Base-by-base conservation (phyloP, 2,329 filamentous ascomycete genomes). In the Apiospora malaysiana region DNA sequence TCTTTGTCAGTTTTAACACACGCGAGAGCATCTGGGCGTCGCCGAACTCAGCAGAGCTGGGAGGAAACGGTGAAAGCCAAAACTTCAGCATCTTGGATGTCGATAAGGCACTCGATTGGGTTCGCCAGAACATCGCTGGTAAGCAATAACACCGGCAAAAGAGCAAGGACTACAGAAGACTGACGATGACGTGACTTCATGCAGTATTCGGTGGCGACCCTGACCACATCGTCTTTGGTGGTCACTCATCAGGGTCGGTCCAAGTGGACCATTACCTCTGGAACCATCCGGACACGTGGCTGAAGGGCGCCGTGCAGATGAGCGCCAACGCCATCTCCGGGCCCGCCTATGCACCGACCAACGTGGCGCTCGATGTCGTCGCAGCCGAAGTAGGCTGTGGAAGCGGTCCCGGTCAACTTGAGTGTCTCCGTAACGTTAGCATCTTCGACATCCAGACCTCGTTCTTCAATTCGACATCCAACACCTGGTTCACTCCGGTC, bases 21-120 rank as follows among this genome's bases (percentile, higher is more conserved):
- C 79, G 80, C 8, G 79, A 81, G 79, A 83, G 82, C 70, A 82
- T 84, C 49, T 85, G 83, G 67, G 83, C 83, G 9, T 85, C 83
- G 6, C 80, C 83, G 5, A 78, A 83, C 70, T 84, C 83, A 21
- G 77, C 82, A 4, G 79, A 83, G 75, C 74, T 84, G 47, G 27
- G 18, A 42, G 65, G 23, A 4, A 49, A 59, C 27, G 69, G 74
- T 46, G 70, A 63, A 9, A 66, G 76, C 69, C 77, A 78, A 51
- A 65, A 80, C 78, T 76, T 82, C 77, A 78, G 77, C 68, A 77
- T 83, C 37, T 76, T 81, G 25, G 81, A 83, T 59, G 80, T 81
- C 71, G 77, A 81, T 40, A 80, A 79, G 23, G 78, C 81, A 18
- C 74, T 83, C n/a, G 78, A 81, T 32, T 83, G 81, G 81, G 74